Base-by-base conservation (phyloP, 2,329 filamentous ascomycete species). In the Epichloe elymi region DNA sequence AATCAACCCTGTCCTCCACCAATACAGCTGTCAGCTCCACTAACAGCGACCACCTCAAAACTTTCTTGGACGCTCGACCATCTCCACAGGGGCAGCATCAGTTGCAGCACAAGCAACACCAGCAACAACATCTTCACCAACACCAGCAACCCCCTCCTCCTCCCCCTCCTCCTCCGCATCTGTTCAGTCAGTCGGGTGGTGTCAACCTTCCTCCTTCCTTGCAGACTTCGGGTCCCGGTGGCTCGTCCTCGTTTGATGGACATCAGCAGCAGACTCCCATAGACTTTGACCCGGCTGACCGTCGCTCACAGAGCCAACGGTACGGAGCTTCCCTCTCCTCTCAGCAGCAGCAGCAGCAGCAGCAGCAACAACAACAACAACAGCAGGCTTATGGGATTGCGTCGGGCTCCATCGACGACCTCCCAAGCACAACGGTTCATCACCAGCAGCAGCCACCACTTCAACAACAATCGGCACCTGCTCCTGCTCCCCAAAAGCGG, bases 251-350 rank as follows among this genome's bases (percentile, higher is more conserved):
- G 37, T 62, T 66, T 58, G 67, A 69, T 52, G 59, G 61, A 51
- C 64, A 64, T 48, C 67, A 66, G 57, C 57, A 63, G 56, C 61
- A 51, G 38, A 55, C 53, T 26, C 56, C 55, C 59, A 67, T 56
- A 44, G 74, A 78, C 55, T 75, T 73, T 56, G 64, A 70, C 48
- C 47, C 59, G 41, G 59, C 58, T 35, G 51, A 75, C 36, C 70
- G 70, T 51, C 73, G 74, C 50, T 74, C 74, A 14, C 74, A 78
- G 63, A 76, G 73, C 55, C 72, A 76, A 54, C 72, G 73, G 58
- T 75, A 72, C 57, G 62, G 65, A 38, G 15, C 50, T 65, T 56
- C 63, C 52, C 56, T 63, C 23, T 7, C 23, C 7, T 26, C 23
- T 26, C 23, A 26, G 23, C 23, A 26, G 23, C 23, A 26, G 7